Conservation (phyloP, 208 protist species). For the Vickermania spadyakhi region DNA sequence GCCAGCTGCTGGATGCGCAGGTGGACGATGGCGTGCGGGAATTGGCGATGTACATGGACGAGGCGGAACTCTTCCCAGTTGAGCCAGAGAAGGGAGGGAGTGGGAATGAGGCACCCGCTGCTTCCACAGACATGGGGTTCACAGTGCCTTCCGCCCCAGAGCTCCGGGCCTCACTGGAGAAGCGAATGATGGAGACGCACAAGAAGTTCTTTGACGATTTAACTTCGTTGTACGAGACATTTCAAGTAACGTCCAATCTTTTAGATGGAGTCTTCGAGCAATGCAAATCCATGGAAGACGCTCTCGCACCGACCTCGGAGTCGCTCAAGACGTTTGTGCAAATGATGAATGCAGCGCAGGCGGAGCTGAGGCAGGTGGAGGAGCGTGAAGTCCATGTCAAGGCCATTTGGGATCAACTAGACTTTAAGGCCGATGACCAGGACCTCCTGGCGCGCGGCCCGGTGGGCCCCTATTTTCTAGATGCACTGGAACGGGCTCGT, state of each 20-base stretch:
- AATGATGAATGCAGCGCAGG: slow-evolving; percentile 21
- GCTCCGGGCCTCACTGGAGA: slow-evolving; percentile 47
- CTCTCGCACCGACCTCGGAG: slow-evolving; percentile 12
- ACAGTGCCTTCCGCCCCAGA: slow-evolving; percentile 13
- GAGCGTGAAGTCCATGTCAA: slow-evolving; percentile 42
- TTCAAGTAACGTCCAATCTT: slow-evolving; percentile 28
- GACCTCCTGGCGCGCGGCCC: slow-evolving; percentile 38
- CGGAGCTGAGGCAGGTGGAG: slow-evolving; percentile 36
- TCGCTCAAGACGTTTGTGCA: slow-evolving; percentile 19
- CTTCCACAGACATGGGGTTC: not conserved
- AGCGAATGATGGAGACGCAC: slow-evolving; percentile 48
- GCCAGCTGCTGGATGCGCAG: slow-evolving; percentile 2
- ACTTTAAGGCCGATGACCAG: slow-evolving; percentile 60
- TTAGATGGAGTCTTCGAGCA: slow-evolving; percentile 37
- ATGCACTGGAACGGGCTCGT: slow-evolving; percentile 52
- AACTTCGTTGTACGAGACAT: slow-evolving; percentile 36
- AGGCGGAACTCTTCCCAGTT: not conserved
- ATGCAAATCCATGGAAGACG: slow-evolving; percentile 19
- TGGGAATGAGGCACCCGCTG: not conserved
- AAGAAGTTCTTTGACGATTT: slow-evolving; percentile 50
- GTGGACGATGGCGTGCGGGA: slow-evolving; percentile 4
- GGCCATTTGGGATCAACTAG: slow-evolving; percentile 51
- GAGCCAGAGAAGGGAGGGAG: not conserved
- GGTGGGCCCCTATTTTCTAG: slow-evolving; percentile 54
- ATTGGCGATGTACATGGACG: not conserved